These are phyloP conservation scores for Alloteropsis semialata DNA, from an alignment of 176 grass and related monocot genomes.

Conservation along the genomic window DNA sequence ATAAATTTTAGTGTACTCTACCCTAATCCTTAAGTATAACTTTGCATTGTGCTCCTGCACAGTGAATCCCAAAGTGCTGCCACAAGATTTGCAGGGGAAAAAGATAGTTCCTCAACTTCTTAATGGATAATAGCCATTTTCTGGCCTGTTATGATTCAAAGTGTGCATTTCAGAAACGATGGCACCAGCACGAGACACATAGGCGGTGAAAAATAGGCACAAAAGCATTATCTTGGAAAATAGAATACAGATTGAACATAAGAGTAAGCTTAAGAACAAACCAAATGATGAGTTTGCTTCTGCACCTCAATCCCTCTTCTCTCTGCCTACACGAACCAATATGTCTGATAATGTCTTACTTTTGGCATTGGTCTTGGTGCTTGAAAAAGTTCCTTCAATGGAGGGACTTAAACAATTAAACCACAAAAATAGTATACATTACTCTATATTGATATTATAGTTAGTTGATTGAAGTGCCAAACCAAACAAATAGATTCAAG, in stretches of 20 bases:
- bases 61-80: neutral
- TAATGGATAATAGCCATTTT: neutral
- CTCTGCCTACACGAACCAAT: slow-evolving; percentile 19
- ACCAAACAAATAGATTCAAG: neutral
- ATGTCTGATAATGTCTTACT: slow-evolving; percentile 10
- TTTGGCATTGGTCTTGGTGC: neutral
- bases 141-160: neutral
- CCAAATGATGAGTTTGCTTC: neutral
- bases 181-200: neutral
- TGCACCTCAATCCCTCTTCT: slow-evolving; percentile 1
- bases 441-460: neutral
- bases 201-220: neutral
- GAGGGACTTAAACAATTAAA: neutral
- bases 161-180: neutral
- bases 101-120: neutral
- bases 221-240: neutral
- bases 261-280: neutral
- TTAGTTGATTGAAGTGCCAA: neutral
- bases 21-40: neutral
- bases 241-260: neutral
- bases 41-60: neutral
- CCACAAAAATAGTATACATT: neutral
- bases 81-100: neutral
- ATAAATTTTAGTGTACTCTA: neutral
- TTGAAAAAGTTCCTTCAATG: neutral